Conservation (phyloP, 495 filamentous ascomycete species). For the Penicillium lagena region DNA sequence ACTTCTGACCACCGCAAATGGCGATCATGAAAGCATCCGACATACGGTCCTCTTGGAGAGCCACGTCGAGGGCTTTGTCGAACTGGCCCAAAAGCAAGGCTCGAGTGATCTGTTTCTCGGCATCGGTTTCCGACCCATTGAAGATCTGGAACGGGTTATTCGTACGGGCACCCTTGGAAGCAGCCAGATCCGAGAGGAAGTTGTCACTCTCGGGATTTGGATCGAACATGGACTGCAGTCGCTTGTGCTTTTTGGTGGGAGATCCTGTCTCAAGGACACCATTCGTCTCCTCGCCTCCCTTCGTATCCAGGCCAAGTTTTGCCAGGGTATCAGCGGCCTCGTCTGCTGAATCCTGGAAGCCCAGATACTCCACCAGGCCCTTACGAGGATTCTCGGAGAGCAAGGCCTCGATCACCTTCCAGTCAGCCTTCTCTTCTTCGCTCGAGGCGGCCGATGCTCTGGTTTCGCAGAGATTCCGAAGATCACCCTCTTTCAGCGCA, state of each 20-base stretch:
- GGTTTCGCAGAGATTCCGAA: slow-evolving; percentile 73
- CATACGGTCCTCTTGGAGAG: slow-evolving; percentile 78
- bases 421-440: slow-evolving; percentile 91
- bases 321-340: slow-evolving; percentile 43
- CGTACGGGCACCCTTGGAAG: slow-evolving; percentile 72
- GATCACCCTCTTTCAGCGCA: slow-evolving; percentile 69
- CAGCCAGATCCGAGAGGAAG: slow-evolving; percentile 70
- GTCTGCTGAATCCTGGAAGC: slow-evolving; percentile 61
- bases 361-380: slow-evolving; percentile 78
- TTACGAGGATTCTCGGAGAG: slow-evolving; percentile 73
- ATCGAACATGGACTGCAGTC: slow-evolving; percentile 79
- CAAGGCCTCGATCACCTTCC: slow-evolving; percentile 88
- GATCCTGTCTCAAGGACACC: slow-evolving; percentile 37
- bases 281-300: slow-evolving; percentile 40
- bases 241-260: slow-evolving; percentile 49
- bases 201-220: slow-evolving; percentile 66
- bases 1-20: slow-evolving; percentile 89
- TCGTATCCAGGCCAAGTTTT: slow-evolving; percentile 37
- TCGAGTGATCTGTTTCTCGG: slow-evolving; percentile 81
- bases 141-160: slow-evolving; percentile 86
- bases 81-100: slow-evolving; percentile 86
- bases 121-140: slow-evolving; percentile 68
- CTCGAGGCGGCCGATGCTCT: slow-evolving; percentile 64
- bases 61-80: slow-evolving; percentile 81
- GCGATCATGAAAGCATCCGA: slow-evolving; percentile 98